Base-by-base conservation (phyloP, 352 stramenopile species). In the Phytophthora vignae region DNA sequence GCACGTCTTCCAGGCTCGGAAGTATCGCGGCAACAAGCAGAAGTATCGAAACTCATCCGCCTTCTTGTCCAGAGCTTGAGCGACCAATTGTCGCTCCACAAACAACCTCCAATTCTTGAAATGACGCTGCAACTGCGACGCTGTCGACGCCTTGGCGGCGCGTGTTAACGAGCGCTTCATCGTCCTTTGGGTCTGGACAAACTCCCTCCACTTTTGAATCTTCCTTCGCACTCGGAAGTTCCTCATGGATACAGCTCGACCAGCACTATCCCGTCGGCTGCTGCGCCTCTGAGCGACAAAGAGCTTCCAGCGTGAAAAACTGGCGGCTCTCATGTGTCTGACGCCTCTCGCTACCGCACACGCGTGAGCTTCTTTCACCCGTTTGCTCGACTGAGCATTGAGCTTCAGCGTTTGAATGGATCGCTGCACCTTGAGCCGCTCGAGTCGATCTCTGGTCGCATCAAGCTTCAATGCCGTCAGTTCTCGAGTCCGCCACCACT, bases 31-130 rank as follows among this genome's bases (percentile, higher is more conserved):
- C 1, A 88, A 53, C 0, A 85, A 4, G 9, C 66, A 74, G n/a
- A 87, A 82, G 7, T 80, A 76, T 1, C 73, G 78, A 42, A 88
- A 90, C 0, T 77, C 78, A 9, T 55, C 4, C 2, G 84, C 84
- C 17, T 85, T 85, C 11, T 87, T 48, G 49, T 71, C 58, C 6
- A 88, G 73, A 0, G 55, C 14, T 11, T 54, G 44, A 2, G 44
- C 56, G 2, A 84, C 57, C n/a, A 4, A 29, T 44, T 67, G 58
- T 27, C 61, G 27, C 1, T 14, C n/a, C 8, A 66, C 22, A 44
- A 83, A 82, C 14, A 27, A 55, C 15, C 48, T 73, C 84, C 84
- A 91, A 25, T 50, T 64, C 0, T 31, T n/a, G 21, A 87, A 77
- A 8, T 71, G 60, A 1, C 46, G 52, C 36, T 75, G 53, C 15